A percentile compares a stretch with the other conserved stretches of the same genome.
Evolutionary conservation across 805 yeast genomes (phyloP).

Genomic region (Starmerella cellae): DNA sequence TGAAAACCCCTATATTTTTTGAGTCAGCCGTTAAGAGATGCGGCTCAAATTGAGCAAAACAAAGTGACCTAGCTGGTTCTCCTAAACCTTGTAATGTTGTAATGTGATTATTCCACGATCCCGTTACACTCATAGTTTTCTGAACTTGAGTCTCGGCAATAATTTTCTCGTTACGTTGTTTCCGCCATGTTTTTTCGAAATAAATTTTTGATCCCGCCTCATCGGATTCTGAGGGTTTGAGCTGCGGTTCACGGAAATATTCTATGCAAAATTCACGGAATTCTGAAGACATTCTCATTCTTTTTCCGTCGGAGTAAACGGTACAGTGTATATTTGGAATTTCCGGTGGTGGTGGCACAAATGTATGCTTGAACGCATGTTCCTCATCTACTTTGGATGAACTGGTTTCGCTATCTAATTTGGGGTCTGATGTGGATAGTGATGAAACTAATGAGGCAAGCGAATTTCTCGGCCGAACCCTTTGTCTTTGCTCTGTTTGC

Average conservation of each 20-base stretch:
- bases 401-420: background rate
- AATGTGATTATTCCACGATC: slow-evolving; percentile 69
- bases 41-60: slow-evolving; percentile 84
- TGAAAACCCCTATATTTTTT: slow-evolving; percentile 69
- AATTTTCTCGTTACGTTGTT: slow-evolving; percentile 74
- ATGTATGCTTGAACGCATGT: background rate
- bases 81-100: slow-evolving; percentile 43
- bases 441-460: background rate
- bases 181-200: slow-evolving; percentile 71
- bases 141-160: slow-evolving; percentile 84
- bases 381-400: background rate
- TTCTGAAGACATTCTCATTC: slow-evolving; percentile 26
- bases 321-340: background rate
- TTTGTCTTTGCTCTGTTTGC: background rate
- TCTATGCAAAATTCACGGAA: slow-evolving; percentile 46
- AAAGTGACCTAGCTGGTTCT: slow-evolving; percentile 32
- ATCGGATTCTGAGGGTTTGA: slow-evolving; percentile 69
- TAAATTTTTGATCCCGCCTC: slow-evolving; percentile 87
- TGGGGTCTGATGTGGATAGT: background rate
- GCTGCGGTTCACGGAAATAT: slow-evolving; percentile 92
- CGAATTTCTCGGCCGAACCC: background rate
- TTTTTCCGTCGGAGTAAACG: slow-evolving; percentile 3
- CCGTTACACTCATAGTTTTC: slow-evolving; percentile 65
- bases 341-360: slow-evolving; percentile 1
- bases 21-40: slow-evolving; percentile 70